Conservation (phyloP, 1,139 yeast species). For the Pichia cactophila region DNA sequence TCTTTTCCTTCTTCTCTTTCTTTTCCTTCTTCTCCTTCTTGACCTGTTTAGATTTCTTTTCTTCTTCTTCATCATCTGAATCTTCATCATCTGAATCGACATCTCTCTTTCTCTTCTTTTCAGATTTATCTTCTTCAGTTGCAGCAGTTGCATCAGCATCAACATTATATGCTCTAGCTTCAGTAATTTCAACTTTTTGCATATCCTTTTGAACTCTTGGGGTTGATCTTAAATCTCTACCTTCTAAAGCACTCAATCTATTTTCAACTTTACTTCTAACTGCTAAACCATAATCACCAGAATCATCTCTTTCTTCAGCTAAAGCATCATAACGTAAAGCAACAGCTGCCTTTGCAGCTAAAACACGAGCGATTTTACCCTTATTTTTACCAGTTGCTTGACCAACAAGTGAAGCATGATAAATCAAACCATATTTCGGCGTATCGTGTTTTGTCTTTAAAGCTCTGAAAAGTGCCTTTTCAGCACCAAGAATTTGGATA, state of each 20-base stretch:
- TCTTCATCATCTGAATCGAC: conserved; percentile 40
- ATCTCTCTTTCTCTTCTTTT: conserved; percentile 38
- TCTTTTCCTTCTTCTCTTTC: conserved; percentile 36
- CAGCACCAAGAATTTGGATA: conserved; percentile 98
- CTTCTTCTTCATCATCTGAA: conserved; percentile 33
- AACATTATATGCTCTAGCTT: conserved; percentile 83
- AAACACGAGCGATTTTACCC: conserved; percentile 97
- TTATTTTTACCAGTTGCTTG: conserved; percentile 96
- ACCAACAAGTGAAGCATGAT: conserved; percentile 96
- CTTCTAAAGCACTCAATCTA: conserved; percentile 91
- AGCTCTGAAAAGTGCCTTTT: conserved; percentile 97
- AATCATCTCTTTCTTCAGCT: conserved; percentile 93
- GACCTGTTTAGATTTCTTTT: conserved; percentile 11
- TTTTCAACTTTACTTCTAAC: conserved; percentile 92
- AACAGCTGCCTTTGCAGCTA: conserved; percentile 98
- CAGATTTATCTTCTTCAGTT: conserved; percentile 28
- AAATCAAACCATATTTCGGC: conserved; percentile 94
- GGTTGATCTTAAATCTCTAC: conserved; percentile 82
- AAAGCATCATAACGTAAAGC: conserved; percentile 94
- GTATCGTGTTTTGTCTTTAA: conserved; percentile 97
- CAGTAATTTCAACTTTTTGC: conserved; percentile 76
- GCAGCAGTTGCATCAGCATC: conserved; percentile 77
- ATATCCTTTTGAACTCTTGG: conserved; percentile 68
- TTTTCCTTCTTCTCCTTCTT: conserved; percentile 33
- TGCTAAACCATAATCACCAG: conserved; percentile 87